Percentiles rank a stretch among this genome's conserved stretches.
Conservation (phyloP, 169 alveolate genomes). For the Plasmodium vivax region DNA sequence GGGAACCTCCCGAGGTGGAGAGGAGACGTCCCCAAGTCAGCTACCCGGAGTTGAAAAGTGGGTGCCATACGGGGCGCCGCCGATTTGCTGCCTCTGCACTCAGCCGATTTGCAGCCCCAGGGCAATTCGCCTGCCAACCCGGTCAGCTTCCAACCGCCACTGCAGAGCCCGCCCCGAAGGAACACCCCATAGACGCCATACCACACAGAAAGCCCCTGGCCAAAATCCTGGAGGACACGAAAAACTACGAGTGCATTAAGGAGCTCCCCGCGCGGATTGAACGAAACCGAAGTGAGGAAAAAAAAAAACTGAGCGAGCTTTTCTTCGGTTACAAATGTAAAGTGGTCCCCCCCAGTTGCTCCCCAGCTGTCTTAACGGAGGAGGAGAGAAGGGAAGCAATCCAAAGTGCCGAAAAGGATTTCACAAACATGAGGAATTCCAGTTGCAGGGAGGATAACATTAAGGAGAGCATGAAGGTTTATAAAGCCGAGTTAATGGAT, state of each 20-base stretch:
- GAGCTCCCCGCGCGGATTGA: constrained; percentile 29
- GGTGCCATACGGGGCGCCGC: not conserved
- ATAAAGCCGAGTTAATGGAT: constrained; percentile 6
- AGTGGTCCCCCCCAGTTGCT: constrained; percentile 65
- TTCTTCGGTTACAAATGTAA: constrained; percentile 46
- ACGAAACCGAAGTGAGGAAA: constrained; percentile 27
- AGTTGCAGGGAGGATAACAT: constrained; percentile 30
- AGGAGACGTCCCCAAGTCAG: constrained; percentile 15
- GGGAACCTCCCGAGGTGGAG: not conserved
- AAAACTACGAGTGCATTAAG: constrained; percentile 53
- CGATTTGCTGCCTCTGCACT: not conserved
- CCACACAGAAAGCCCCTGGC: constrained; percentile 64
- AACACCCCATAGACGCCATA: constrained; percentile 28
- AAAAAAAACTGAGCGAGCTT: constrained; percentile 13
- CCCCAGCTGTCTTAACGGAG: constrained; percentile 46
- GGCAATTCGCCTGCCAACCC: too few relatives aligned
- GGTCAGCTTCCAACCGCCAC: not conserved
- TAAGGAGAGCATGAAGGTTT: constrained; percentile 16
- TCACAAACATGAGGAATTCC: not conserved
- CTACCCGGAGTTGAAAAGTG: constrained; percentile 13
- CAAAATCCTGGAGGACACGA: constrained; percentile 57
- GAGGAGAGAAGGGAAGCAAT: constrained; percentile 65
- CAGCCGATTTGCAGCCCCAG: too few relatives aligned
- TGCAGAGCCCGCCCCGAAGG: constrained; percentile 23
- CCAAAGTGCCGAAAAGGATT: constrained; percentile 6